phyloP scores from a whole-genome alignment of 495 filamentous ascomycete genomes.

The Podospora pseudoanserina region DNA sequence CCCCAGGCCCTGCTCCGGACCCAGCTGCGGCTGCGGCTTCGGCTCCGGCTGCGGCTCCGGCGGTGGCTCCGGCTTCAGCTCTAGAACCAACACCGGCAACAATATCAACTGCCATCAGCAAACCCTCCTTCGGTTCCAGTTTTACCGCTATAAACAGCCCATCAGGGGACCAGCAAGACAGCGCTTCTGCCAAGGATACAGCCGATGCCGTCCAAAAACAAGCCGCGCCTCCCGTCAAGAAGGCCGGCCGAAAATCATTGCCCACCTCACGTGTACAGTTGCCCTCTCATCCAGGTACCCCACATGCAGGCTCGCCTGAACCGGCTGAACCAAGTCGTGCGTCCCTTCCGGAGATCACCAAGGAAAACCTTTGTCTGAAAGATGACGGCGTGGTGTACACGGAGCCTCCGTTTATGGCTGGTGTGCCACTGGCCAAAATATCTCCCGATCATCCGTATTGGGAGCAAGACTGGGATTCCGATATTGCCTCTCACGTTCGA shows the following conservation, averaged over 20 bases:
- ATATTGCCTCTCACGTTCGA: slow-evolving; percentile 26
- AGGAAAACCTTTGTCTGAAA: slow-evolving; percentile 31
- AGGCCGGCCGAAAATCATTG: slow-evolving; percentile 25
- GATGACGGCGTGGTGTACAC: slow-evolving; percentile 40
- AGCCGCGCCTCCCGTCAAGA: not conserved
- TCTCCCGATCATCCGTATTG: slow-evolving; percentile 42
- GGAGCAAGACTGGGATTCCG: slow-evolving; percentile 39
- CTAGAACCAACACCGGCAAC: not conserved
- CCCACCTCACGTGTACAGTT: slow-evolving; percentile 9
- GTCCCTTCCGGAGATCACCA: slow-evolving; percentile 31
- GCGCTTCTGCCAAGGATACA: not conserved
- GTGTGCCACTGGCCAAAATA: slow-evolving; percentile 46
- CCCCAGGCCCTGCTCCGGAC: not conserved
- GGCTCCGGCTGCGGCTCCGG: not conserved
- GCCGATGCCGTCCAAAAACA: not conserved
- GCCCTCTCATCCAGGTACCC: slow-evolving; percentile 1
- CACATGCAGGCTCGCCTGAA: not conserved
- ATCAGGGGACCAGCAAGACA: not conserved
- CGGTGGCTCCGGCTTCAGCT: not conserved
- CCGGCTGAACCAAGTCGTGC: slow-evolving; percentile 20
- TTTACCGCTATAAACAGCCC: slow-evolving; percentile 30
- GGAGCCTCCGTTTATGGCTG: slow-evolving; percentile 40
- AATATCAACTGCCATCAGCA: not conserved
- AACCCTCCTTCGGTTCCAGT: slow-evolving; percentile 1
- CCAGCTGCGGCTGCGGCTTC: no score